Percentiles rank a stretch among this genome's conserved stretches.
phyloP scores from a whole-genome alignment of 164 flowering plant species.

The Magnolia officinalis region DNA sequence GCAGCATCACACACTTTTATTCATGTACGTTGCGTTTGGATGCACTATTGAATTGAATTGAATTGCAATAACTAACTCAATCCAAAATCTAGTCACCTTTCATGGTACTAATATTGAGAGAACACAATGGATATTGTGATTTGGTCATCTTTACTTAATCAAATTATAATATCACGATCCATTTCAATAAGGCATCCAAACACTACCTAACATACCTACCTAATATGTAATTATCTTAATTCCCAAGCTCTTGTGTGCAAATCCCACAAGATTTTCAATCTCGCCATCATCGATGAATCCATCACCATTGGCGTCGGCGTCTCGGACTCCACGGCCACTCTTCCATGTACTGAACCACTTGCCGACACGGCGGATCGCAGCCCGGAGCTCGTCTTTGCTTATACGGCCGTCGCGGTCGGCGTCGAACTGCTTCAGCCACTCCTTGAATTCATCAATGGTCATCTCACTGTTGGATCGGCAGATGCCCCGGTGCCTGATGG shows the following conservation, averaged over 20 bases:
- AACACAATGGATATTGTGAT: too few species aligned
- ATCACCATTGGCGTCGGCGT: conserved; percentile 65
- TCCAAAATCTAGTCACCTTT: too few species aligned
- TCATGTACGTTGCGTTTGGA: not conserved
- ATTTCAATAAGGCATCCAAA: not conserved
- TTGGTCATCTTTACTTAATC: too few species aligned
- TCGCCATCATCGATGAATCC: conserved; percentile 76
- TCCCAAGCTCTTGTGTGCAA: conserved; percentile 3
- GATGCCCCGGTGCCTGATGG: not conserved
- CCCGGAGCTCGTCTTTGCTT: conserved; percentile 33
- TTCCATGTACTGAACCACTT: conserved; percentile 5
- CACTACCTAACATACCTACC: not conserved
- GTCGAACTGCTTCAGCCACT: conserved; percentile 42
- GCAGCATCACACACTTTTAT: not conserved
- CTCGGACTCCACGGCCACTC: conserved; percentile 22
- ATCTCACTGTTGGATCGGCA: not conserved
- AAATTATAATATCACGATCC: not conserved
- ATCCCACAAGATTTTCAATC: conserved; percentile 45
- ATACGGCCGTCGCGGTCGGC: conserved; percentile 32
- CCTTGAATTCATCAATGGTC: conserved; percentile 7
- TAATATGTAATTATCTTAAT: not conserved
- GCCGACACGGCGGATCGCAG: not conserved
- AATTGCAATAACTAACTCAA: too few species aligned
- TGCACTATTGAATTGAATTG: not conserved
- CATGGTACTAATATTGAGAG: too few species aligned